A percentile compares a stretch with the other conserved stretches of the same genome.
These are phyloP conservation scores for Leishmania arabica DNA, from an alignment of 208 protist genomes.

Conservation along the genomic window DNA sequence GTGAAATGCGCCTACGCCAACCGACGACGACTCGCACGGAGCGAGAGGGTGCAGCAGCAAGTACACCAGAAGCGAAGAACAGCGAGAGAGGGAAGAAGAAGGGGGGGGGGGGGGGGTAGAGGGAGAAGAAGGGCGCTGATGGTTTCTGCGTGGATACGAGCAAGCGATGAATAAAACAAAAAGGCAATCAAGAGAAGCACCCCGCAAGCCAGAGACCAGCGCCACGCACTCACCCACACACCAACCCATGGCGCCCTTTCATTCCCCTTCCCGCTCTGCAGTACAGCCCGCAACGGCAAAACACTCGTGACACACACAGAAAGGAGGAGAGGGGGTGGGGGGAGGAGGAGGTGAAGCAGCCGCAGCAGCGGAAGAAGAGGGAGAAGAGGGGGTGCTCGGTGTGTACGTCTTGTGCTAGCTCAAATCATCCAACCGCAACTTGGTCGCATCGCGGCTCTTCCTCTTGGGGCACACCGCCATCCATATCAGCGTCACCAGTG, in stretches of 20 bases:
- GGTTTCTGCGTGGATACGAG: neutral
- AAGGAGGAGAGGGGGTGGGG: neutral
- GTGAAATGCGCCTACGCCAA: neutral
- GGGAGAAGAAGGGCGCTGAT: too few relatives aligned
- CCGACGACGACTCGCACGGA: neutral
- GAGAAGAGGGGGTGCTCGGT: neutral
- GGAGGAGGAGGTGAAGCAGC: neutral
- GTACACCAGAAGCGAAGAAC: neutral
- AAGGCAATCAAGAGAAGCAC: neutral
- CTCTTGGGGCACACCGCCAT: slow-evolving; percentile 55
- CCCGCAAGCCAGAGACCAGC: too few relatives aligned
- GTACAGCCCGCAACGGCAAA: too few relatives aligned
- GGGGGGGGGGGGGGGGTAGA: neutral
- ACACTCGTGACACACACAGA: neutral
- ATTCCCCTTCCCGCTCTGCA: too few relatives aligned
- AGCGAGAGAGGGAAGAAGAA: neutral
- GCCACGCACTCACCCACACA: too few relatives aligned
- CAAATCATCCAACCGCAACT: slow-evolving; percentile 43
- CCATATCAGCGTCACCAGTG: slow-evolving; percentile 58
- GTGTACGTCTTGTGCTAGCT: neutral
- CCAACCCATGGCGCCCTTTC: too few relatives aligned
- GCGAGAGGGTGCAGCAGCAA: too few relatives aligned
- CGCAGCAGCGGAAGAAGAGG: neutral
- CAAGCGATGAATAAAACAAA: neutral
- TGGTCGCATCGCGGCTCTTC: slow-evolving; percentile 45